Percentiles rank a stretch among this genome's conserved stretches.
Conservation (phyloP, 345 rosid species). For the Salix purpurea region DNA sequence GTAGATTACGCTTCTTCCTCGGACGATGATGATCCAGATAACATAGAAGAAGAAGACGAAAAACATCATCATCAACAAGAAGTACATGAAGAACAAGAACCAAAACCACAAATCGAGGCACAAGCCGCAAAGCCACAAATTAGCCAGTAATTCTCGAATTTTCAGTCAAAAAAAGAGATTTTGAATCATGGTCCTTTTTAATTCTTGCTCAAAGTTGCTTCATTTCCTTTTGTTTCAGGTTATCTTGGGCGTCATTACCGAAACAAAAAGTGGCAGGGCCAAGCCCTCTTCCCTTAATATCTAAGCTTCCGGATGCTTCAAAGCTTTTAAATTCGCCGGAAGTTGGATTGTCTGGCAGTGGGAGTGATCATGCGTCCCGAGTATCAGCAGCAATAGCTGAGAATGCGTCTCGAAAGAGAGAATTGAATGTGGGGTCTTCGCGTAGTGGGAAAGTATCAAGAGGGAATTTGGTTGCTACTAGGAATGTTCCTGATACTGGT, state of each 20-base stretch:
- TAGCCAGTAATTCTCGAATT: slow-evolving; percentile 25
- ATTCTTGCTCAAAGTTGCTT: neutral
- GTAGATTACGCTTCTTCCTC: slow-evolving; percentile 72
- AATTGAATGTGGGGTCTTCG: slow-evolving; percentile 38
- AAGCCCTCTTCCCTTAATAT: slow-evolving; percentile 18
- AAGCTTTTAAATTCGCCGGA: slow-evolving; percentile 56
- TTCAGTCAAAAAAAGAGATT: neutral
- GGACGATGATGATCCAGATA: slow-evolving; percentile 44
- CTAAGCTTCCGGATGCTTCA: slow-evolving; percentile 83
- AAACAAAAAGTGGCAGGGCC: neutral
- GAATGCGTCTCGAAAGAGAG: slow-evolving; percentile 62
- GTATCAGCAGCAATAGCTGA: slow-evolving; percentile 76
- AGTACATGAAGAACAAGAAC: neutral
- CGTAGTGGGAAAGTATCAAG: slow-evolving; percentile 57
- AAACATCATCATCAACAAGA: neutral
- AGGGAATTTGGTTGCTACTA: slow-evolving; percentile 47
- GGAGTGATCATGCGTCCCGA: slow-evolving; percentile 62
- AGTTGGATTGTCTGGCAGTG: slow-evolving; percentile 28
- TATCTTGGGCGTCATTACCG: slow-evolving; percentile 8
- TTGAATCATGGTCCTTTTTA: neutral
- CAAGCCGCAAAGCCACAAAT: slow-evolving; percentile 17
- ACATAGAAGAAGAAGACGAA: slow-evolving; percentile 14
- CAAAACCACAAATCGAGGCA: slow-evolving; percentile 4
- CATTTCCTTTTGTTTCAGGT: slow-evolving; percentile 24
- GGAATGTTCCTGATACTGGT: slow-evolving; percentile 54